phyloP scores from a whole-genome alignment of 2,329 filamentous ascomycete species.

The Cordyceps fumosorosea region DNA sequence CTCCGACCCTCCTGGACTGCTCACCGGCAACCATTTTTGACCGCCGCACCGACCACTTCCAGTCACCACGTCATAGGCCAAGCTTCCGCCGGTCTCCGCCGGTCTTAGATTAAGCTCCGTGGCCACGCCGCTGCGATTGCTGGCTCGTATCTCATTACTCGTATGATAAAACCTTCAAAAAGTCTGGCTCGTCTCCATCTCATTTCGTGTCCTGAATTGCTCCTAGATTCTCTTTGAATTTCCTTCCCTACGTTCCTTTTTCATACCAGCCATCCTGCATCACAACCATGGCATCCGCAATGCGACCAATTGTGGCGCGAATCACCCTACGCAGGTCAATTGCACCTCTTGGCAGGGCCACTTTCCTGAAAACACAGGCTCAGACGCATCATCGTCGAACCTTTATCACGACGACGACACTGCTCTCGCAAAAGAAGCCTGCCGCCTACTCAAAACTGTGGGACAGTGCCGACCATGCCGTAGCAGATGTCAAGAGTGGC shows the following conservation, averaged over 20 bases:
- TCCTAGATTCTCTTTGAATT: neutral
- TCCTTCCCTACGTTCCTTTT: neutral
- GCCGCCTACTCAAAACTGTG: slow-evolving; percentile 39
- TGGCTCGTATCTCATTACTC: neutral
- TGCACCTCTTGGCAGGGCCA: neutral
- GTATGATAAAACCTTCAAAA: neutral
- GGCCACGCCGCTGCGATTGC: neutral
- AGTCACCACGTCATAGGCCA: slow-evolving; percentile 1
- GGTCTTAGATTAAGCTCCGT: slow-evolving; percentile 1
- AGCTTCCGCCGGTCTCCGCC: neutral
- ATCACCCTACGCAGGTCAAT: neutral
- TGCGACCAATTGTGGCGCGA: slow-evolving; percentile 1
- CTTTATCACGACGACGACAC: neutral
- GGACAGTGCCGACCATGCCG: slow-evolving; percentile 56
- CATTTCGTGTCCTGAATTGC: neutral
- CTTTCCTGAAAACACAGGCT: neutral
- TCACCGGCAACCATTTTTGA: slow-evolving; percentile 1
- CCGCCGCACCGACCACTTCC: neutral
- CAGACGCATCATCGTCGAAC: neutral
- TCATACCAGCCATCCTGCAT: neutral
- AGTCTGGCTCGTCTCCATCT: neutral
- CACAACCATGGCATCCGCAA: neutral
- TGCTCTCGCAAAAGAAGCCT: neutral
- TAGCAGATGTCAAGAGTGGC: slow-evolving; percentile 64
- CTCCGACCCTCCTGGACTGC: neutral